Evolutionary conservation across 176 grass and related monocot genomes (phyloP), one percentile per base, ranked within the genome.

Genomic region (Olyra latifolia): DNA sequence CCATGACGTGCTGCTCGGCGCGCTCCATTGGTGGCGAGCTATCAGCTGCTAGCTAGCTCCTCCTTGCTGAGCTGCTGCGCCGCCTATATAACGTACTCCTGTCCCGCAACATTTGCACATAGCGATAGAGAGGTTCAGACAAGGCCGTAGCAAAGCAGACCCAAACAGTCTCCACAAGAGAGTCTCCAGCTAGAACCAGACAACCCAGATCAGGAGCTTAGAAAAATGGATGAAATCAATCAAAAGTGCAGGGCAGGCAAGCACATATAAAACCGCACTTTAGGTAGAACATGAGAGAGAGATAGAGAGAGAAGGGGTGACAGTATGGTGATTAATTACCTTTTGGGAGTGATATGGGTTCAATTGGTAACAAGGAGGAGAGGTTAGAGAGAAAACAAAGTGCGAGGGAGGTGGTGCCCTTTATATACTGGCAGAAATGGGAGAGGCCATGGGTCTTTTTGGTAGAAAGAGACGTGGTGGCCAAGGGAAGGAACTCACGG

Each of bases 381-480:
- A 38, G 55, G 63, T 80, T 58, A 66, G 32, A 62, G 66, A 59
- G 58, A 66, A 75, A 68, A 60, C 71, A 80, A 84, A 74, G 70
- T n/a, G 62, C 72, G 75, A 69, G 40, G 53, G 67, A 45, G 69
- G 69, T 55, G 75, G 28, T 54, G 47, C 61, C 65, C 47, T 82
- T 82, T 75, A 83, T 83, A 83, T 91, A 87, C 68, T 49, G 13
- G 29, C n/a, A 27, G 84, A 74, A 16, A 73, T 25, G 46, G 64
- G 24, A 63, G 58, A 35, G 32, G 32, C 32, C 32, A 35, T 35
- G 59, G 75, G 74, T 73, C 60, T 53, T 90, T 90, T 83, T 68
- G 62, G 62, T 58, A 91, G 84, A 87, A 87, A 87, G 88, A 87
- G 75, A 84, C 84, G 84, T 91, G 75, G 44, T 13, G 67, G n/a